Evolutionary conservation across 331 rosid species (phyloP), one percentile per base, ranked within the genome.

Genomic region (Spiraea crenata): DNA sequence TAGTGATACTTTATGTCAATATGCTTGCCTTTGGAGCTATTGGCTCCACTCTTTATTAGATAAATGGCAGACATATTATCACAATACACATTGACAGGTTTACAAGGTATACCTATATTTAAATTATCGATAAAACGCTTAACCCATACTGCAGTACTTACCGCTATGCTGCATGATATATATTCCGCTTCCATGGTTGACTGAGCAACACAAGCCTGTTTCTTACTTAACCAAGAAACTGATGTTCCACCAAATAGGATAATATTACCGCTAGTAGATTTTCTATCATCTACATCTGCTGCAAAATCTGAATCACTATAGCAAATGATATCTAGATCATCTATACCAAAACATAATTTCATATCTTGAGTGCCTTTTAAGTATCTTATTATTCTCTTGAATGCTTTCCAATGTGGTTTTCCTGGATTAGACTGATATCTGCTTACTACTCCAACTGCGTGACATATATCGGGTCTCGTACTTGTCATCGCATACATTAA

Each of bases 401-500:
- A 20, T 13, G 20, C 5, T 16, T 13, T 11, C 63, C 42, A 57
- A 34, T 57, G 63, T 31, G 4, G 9, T 5, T 11, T 57, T 4
- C 44, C 11, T 2, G 9, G 63, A 15, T 58, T 40, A 5, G 16
- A 34, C 41, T 55, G 60, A 67, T 37, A 67, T 37, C 72, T 15
- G 14, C 72, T 50, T 16, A 67, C 60, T 8, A 50, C 35, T 35
- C 59, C 16, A 31, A 67, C 60, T 1, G 3, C 35, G 38, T 67
- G 59, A 16, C 72, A 49, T 40, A 67, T 50, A 16, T 50, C 9
- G 1, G 12, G 60, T 10, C 35, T 5, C 7, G 48, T 67, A 4
- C 11, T 58, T 13, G 44, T 58, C 63, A 35, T 58, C 5, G 44
- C 63, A 58, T 41, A 63, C 35, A 69, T 69, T 2, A 69, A 25